Evolutionary conservation across 805 yeast genomes (phyloP).

Genomic region (Sugiyamaella chiloensis): DNA sequence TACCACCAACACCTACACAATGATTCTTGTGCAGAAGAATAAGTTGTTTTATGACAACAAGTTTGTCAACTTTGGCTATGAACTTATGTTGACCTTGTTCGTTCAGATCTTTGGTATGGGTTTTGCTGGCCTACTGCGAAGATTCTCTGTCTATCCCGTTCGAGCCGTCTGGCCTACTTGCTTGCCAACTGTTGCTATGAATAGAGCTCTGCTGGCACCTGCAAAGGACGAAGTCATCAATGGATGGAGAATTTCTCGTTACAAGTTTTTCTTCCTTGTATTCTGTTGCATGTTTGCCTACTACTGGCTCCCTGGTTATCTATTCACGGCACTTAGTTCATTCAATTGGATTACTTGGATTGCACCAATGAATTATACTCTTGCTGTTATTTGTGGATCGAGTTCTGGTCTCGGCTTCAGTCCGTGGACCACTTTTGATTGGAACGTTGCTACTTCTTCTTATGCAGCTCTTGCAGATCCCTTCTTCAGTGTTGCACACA

Average conservation of each 20-base stretch:
- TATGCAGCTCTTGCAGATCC: slow-evolving; percentile 47
- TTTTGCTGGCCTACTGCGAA: slow-evolving; percentile 55
- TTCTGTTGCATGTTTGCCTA: slow-evolving; percentile 43
- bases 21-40: slow-evolving; percentile 28
- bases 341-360: slow-evolving; percentile 66
- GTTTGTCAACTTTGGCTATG: slow-evolving; percentile 43
- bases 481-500: slow-evolving; percentile 36
- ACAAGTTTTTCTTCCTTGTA: slow-evolving; percentile 40
- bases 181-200: slow-evolving; percentile 53
- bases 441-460: slow-evolving; percentile 42
- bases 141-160: slow-evolving; percentile 45
- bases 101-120: slow-evolving; percentile 53
- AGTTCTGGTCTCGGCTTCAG: slow-evolving; percentile 46
- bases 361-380: slow-evolving; percentile 46
- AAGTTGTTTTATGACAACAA: slow-evolving; percentile 14
- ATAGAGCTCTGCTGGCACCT: slow-evolving; percentile 41
- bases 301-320: slow-evolving; percentile 59
- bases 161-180: slow-evolving; percentile 50
- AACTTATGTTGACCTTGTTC: slow-evolving; percentile 42
- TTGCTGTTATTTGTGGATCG: slow-evolving; percentile 50
- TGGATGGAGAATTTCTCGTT: slow-evolving; percentile 60
- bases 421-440: slow-evolving; percentile 47
- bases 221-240: slow-evolving; percentile 23
- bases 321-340: slow-evolving; percentile 54
- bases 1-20: slow-evolving; percentile 26